Evolutionary conservation across 2,329 filamentous ascomycete species (phyloP).

Genomic region (Pseudogymnoascus sp.): DNA sequence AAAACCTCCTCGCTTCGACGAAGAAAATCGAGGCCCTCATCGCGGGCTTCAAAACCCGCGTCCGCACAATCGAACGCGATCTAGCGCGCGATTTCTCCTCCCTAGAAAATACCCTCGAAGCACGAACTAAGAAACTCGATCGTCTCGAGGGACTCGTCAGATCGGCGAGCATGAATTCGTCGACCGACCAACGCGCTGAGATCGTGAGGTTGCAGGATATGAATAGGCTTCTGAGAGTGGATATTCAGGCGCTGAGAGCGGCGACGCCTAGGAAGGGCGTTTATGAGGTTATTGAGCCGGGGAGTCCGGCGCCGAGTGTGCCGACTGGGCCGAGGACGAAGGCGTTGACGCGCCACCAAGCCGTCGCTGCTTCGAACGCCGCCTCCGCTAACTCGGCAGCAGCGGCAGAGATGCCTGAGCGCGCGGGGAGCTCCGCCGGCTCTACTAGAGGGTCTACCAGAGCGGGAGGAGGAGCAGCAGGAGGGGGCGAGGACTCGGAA

Average conservation of each 20-base stretch:
- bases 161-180: slow-evolving; percentile 43
- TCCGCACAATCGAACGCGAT: slow-evolving; percentile 79
- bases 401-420: neutral
- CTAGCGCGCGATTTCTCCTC: slow-evolving; percentile 85
- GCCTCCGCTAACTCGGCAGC: slow-evolving; percentile 22
- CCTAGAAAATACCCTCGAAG: slow-evolving; percentile 71
- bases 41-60: slow-evolving; percentile 65
- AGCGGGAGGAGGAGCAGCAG: too few species aligned
- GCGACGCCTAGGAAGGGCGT: slow-evolving; percentile 40
- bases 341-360: slow-evolving; percentile 46
- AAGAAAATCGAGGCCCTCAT: slow-evolving; percentile 80
- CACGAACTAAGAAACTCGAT: slow-evolving; percentile 77
- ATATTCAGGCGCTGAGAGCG: slow-evolving; percentile 60
- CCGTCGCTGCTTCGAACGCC: slow-evolving; percentile 32
- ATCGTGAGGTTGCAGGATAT: slow-evolving; percentile 52
- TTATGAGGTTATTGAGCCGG: slow-evolving; percentile 31
- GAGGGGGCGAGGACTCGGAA: neutral
- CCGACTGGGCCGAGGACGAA: slow-evolving; percentile 29
- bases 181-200: slow-evolving; percentile 35
- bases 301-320: slow-evolving; percentile 26
- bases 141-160: slow-evolving; percentile 73
- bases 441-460: neutral
- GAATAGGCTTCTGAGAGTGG: slow-evolving; percentile 54
- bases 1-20: slow-evolving; percentile 78
- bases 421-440: neutral